Base-by-base conservation (phyloP, 768 basidiomycete genomes). In the Suillus sp. region DNA sequence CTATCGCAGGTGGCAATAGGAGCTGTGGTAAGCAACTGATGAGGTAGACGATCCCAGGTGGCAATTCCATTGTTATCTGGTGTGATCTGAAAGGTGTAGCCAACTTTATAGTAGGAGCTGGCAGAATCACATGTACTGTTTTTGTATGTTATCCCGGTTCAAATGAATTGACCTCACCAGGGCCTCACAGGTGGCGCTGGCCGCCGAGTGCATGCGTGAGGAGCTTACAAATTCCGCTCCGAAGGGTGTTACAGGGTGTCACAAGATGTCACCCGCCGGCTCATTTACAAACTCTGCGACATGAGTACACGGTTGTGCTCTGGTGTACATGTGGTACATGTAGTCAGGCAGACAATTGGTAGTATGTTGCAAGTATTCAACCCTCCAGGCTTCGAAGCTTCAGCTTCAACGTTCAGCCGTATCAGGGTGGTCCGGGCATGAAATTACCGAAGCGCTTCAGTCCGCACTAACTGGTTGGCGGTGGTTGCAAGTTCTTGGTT, bases 11-110 rank as follows among this genome's bases (percentile, higher is more conserved):
- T 11, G 67, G 68, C 35, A 69, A 37, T 9, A 64, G 9, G 5
- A 76, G 47, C 16, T 63, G 69, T 6, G 70, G 74, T 13, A 75
- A 65, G n/a, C 72, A 71, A 40, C 63, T 60, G 18, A 68, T 27
- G 53, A 77, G 56, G 55, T 72, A 74, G 18, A 68, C 62, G 45
- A 75, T 66, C 37, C 78, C 77, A 9, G 78, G 78, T 6, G 78
- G 76, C 0, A 78, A 67, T n/a, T 66, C 62, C 72, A 74, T 75
- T 16, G 25, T 61, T 57, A 22, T 20, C 10, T 1, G 9, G 1
- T 18, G 9, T 59, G 38, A 30, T 57, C 18, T 13, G 38, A 40
- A 57, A 57, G 38, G 25, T 3, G 37, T 27, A 40, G 25, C n/a
- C 55, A 20, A 11, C 18, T 57, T 57, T 57, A 57, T 57, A 40